Evolutionary conservation across 345 rosid species (phyloP).

Genomic region (Euphorbia pulcherrima): DNA sequence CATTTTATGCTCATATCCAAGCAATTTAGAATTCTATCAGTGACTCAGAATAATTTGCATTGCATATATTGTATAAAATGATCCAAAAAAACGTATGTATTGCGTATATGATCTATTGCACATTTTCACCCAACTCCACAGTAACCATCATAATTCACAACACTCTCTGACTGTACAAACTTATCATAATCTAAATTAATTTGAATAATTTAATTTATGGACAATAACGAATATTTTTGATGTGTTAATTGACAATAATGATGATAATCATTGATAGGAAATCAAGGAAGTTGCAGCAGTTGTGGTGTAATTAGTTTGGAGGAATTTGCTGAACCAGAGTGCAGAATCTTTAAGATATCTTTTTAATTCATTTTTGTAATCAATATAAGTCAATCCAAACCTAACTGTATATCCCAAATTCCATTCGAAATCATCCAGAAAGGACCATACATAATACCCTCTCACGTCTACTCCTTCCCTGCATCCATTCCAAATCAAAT

Average conservation of each 20-base stretch:
- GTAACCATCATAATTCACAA: too few species aligned
- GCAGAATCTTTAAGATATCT: conserved; percentile 36
- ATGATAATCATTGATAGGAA: neutral
- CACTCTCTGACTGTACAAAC: too few species aligned
- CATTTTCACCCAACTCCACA: too few species aligned
- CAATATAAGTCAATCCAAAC: conserved; percentile 27
- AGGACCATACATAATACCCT: conserved; percentile 33
- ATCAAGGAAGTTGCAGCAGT: neutral
- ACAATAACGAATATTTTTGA: too few species aligned
- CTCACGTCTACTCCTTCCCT: conserved; percentile 36
- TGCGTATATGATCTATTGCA: too few species aligned
- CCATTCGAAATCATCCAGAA: conserved; percentile 37
- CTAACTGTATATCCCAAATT: conserved; percentile 24
- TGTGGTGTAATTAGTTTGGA: neutral
- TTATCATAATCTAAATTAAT: too few species aligned
- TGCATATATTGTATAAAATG: too few species aligned
- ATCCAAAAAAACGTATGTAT: too few species aligned
- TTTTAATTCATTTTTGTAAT: conserved; percentile 20
- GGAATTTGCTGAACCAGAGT: conserved; percentile 28
- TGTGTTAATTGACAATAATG: neutral
- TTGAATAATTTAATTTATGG: too few species aligned
- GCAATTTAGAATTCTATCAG: too few species aligned
- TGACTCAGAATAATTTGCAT: too few species aligned
- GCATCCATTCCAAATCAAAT: neutral
- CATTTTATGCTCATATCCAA: too few species aligned